Percentiles rank a stretch among this genome's conserved stretches.
Evolutionary conservation across 192 early-diverging fungal genomes (phyloP).

Genomic region (Lobulomyces angularis): DNA sequence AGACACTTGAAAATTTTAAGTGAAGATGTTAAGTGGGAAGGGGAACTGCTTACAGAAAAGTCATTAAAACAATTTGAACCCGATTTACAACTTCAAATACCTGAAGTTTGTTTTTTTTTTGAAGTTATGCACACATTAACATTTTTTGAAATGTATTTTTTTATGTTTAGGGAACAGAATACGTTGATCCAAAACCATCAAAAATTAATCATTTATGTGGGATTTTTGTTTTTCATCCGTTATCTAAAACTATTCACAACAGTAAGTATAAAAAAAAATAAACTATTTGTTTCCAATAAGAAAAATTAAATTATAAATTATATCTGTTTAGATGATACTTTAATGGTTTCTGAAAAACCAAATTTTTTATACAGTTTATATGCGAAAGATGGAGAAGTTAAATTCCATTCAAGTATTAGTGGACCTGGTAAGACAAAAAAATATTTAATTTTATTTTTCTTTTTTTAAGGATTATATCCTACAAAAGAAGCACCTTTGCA

Average conservation of each 20-base stretch:
- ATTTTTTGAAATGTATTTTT: too few relatives aligned
- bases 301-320: too few relatives aligned
- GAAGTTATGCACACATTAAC: too few relatives aligned
- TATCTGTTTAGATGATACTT: too few relatives aligned
- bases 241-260: slow-evolving; percentile 7
- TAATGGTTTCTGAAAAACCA: too few relatives aligned
- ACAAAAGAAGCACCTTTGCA: slow-evolving; percentile 9
- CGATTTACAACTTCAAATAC: slow-evolving; percentile 10
- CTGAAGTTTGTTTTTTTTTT: too few relatives aligned
- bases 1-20: slow-evolving; percentile 2
- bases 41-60: not conserved
- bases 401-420: slow-evolving; percentile 8
- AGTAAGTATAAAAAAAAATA: too few relatives aligned
- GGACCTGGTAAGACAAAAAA: too few relatives aligned
- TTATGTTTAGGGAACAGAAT: slow-evolving; percentile 10
- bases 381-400: not conserved
- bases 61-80: slow-evolving; percentile 3
- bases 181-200: slow-evolving; percentile 8
- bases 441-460: too few relatives aligned
- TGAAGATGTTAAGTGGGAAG: slow-evolving; percentile 2
- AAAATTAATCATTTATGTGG: slow-evolving; percentile 11
- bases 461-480: too few relatives aligned
- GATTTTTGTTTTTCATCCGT: slow-evolving; percentile 11
- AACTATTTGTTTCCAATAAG: too few relatives aligned
- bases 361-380: too few relatives aligned